Evolutionary conservation across 176 grass and related monocot genomes (phyloP).

Genomic region (Zoysia japonica): DNA sequence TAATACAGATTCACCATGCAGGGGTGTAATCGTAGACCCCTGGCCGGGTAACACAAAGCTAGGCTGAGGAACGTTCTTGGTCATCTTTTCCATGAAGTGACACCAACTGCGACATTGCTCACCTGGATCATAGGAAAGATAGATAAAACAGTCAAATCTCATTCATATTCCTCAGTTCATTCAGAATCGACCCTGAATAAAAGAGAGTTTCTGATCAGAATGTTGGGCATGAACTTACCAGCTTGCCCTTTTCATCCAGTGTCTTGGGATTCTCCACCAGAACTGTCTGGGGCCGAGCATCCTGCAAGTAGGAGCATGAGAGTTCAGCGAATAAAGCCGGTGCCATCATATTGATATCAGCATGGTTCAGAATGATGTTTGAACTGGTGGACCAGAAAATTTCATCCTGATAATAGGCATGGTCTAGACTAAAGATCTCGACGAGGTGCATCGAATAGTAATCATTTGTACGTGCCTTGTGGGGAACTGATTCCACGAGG

Average conservation of each 20-base stretch:
- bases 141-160: constrained; percentile 16
- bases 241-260: constrained; percentile 58
- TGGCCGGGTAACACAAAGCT: constrained; percentile 5
- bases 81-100: constrained; percentile 62
- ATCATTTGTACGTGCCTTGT: constrained; percentile 37
- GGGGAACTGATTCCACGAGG: constrained; percentile 43
- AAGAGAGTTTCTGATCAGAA: background rate
- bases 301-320: constrained; percentile 41
- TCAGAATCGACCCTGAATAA: background rate
- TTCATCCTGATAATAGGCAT: background rate
- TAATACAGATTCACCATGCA: constrained; percentile 43
- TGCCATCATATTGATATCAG: constrained; percentile 26
- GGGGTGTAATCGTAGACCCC: constrained; percentile 39
- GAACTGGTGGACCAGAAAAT: constrained; percentile 7
- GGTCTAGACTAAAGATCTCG: constrained; percentile 18
- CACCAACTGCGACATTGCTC: constrained; percentile 54
- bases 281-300: constrained; percentile 55
- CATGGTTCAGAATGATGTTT: constrained; percentile 20
- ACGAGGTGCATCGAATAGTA: background rate
- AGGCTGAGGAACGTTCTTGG: background rate
- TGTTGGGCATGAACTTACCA: constrained; percentile 41
- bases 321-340: constrained; percentile 36
- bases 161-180: constrained; percentile 16
- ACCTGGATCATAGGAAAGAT: constrained; percentile 37
- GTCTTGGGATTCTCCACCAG: constrained; percentile 65